Conservation (phyloP, 2,329 filamentous ascomycete genomes). For the Aureobasidium mangrovei region DNA sequence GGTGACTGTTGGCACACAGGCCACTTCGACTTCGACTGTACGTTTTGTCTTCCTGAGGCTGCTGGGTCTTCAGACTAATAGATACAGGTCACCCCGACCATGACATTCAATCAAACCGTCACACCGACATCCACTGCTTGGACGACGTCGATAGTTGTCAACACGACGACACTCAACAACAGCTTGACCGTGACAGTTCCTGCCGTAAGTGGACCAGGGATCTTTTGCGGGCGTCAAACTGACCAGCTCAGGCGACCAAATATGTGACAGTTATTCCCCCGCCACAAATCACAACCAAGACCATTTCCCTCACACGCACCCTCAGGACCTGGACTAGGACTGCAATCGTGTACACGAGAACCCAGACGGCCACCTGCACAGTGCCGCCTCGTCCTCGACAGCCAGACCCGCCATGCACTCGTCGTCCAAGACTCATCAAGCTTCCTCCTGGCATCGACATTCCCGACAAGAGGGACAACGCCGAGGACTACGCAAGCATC, state of each 20-base stretch:
- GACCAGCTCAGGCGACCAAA: conserved; percentile 6
- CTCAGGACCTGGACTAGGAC: conserved; percentile 18
- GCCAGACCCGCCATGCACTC: conserved; percentile 29
- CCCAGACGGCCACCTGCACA: conserved; percentile 31
- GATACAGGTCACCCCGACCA: conserved; percentile 10
- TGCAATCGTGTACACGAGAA: conserved; percentile 22
- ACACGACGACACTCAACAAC: conserved; percentile 16
- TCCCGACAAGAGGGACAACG: conserved; percentile 16
- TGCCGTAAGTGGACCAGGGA: background rate
- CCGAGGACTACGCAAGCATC: conserved; percentile 22
- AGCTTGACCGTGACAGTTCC: conserved; percentile 15
- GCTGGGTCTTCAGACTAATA: background rate
- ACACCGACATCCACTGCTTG: conserved; percentile 18
- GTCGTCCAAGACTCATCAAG: conserved; percentile 28
- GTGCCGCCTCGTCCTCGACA: conserved; percentile 24
- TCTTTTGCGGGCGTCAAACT: background rate
- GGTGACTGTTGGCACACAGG: conserved; percentile 13
- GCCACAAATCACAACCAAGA: conserved; percentile 2
- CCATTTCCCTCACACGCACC: conserved; percentile 5
- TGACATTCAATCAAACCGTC: conserved; percentile 13
- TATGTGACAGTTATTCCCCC: conserved; percentile 4
- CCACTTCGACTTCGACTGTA: conserved; percentile 13
- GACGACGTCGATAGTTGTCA: conserved; percentile 17
- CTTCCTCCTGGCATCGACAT: conserved; percentile 16
- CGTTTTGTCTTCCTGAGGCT: background rate